Base-by-base conservation (phyloP, 441 rosid species). In the Adansonia madagascariensis region DNA sequence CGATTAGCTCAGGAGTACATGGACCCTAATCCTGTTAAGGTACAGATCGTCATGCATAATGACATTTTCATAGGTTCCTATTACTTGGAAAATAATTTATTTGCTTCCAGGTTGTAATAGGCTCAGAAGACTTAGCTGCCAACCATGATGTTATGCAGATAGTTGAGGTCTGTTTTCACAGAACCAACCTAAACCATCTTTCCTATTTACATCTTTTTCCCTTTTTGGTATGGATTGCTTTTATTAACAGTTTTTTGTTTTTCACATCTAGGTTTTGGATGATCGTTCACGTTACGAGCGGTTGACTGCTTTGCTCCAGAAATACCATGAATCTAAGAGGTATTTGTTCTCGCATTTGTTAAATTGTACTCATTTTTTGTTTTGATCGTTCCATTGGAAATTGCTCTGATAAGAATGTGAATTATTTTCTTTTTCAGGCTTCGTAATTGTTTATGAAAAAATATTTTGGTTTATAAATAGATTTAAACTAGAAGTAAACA, bases 61-160 rank as follows among this genome's bases (percentile, higher is more conserved):
- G 43, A 31, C 60, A 15, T 76, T 73, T 52, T 61, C 78, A 49
- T 24, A 47, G 69, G 3, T 77, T 73, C 68, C 14, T 71, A 75
- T 44, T 69, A 50, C 14, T 10, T 56, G 71, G 66, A 78, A 46
- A n/a, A 56, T 71, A 49, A 80, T 67, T 73, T 55, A 8, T 53
- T 79, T 75, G 75, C 35, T 83, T 86, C 84, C 86, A 95, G 99
- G 99, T 95, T 75, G 93, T 95, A 67, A 85, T 93, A 46, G 99
- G 98, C 79, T 95, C 99, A 0, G 99, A 84, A 82, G 97, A 95
- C 84, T 90, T 95, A 61, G 97, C 98, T 84, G 99, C 99, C 80
- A 95, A 93, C 87, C 98, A 95, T 67, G 99, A 95, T 80, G 98
- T 95, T 74, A 79, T 93, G 99, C 99, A 95, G 85, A 93, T 95